phyloP scores from a whole-genome alignment of 2,329 filamentous ascomycete genomes.

The Ambrosiella beaveri region DNA sequence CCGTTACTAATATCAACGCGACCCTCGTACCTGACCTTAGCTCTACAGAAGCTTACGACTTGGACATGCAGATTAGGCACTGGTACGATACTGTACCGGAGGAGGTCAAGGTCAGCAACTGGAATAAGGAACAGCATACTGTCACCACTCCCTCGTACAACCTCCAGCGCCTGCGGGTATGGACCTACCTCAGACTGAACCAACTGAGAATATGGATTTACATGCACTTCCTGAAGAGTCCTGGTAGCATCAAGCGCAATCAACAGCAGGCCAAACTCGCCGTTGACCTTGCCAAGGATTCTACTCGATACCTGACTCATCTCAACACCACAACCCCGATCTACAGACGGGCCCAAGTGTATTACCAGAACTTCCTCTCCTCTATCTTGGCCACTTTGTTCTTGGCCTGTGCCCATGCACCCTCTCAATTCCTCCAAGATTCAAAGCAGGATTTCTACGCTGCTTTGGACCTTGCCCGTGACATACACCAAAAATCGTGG shows the following conservation, averaged over 20 bases:
- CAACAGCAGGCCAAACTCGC: conserved; percentile 54
- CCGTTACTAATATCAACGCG: conserved; percentile 52
- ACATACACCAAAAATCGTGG: conserved; percentile 52
- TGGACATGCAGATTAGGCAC: conserved; percentile 69
- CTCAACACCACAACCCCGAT: conserved; percentile 56
- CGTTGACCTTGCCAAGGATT: conserved; percentile 60
- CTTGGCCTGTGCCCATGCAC: conserved; percentile 58
- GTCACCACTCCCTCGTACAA: conserved; percentile 44
- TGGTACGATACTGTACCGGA: conserved; percentile 69
- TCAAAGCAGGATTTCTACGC: conserved; percentile 66
- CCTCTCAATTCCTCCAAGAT: conserved; percentile 47
- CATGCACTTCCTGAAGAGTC: conserved; percentile 70
- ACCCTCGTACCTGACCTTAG: conserved; percentile 45
- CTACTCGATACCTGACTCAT: conserved; percentile 51
- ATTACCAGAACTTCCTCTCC: conserved; percentile 67
- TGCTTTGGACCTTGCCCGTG: conserved; percentile 56
- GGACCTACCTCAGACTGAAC: conserved; percentile 73
- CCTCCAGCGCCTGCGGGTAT: conserved; percentile 57
- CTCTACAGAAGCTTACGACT: conserved; percentile 56
- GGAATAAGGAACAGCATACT: conserved; percentile 33
- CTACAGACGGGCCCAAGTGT: conserved; percentile 54
- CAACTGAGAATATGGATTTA: conserved; percentile 84
- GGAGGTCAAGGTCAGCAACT: conserved; percentile 41
- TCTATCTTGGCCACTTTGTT: conserved; percentile 61
- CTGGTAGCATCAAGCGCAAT: conserved; percentile 66